Percentiles rank a stretch among this genome's conserved stretches.
Conservation (phyloP, 768 basidiomycete genomes). For the Leucocoprinus sp. region DNA sequence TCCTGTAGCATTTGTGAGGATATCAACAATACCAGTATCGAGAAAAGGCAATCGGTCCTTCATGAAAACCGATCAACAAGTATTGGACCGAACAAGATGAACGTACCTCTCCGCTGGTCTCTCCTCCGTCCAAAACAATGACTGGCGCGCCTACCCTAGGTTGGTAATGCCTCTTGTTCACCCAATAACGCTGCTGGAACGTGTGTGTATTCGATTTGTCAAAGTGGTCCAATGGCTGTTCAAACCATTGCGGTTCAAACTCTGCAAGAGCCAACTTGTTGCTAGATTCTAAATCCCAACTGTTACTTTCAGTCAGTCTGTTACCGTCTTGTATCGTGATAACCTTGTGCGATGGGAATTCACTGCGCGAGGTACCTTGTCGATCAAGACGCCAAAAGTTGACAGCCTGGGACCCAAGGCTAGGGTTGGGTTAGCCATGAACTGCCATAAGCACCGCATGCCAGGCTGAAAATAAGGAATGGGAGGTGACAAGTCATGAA, state of each 20-base stretch:
- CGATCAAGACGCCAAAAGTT: slow-evolving; percentile 53
- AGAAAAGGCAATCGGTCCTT: slow-evolving; percentile 49
- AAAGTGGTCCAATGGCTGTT: slow-evolving; percentile 84
- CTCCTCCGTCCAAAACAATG: slow-evolving; percentile 87
- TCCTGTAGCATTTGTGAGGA: slow-evolving; percentile 75
- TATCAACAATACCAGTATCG: slow-evolving; percentile 80
- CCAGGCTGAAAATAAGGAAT: slow-evolving; percentile 1
- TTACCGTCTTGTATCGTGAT: slow-evolving; percentile 17
- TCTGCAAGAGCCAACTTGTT: slow-evolving; percentile 17
- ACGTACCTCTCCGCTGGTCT: slow-evolving; percentile 75
- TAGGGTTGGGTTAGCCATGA: slow-evolving; percentile 8
- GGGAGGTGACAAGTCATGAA: slow-evolving; percentile 1
- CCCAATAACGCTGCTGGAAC: slow-evolving; percentile 89
- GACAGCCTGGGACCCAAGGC: slow-evolving; percentile 48
- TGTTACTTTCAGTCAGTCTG: slow-evolving; percentile 13
- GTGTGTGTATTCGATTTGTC: slow-evolving; percentile 43
- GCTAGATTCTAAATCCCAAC: neutral
- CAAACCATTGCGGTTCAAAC: slow-evolving; percentile 62
- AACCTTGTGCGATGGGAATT: slow-evolving; percentile 13
- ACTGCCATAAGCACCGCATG: neutral
- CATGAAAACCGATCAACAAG: neutral
- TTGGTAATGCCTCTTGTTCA: slow-evolving; percentile 75
- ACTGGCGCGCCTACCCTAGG: slow-evolving; percentile 70
- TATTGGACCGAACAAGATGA: neutral
- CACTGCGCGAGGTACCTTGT: slow-evolving; percentile 13